Evolutionary conservation across 1,139 yeast genomes (phyloP).

Genomic region (Kodamaea anthophila): DNA sequence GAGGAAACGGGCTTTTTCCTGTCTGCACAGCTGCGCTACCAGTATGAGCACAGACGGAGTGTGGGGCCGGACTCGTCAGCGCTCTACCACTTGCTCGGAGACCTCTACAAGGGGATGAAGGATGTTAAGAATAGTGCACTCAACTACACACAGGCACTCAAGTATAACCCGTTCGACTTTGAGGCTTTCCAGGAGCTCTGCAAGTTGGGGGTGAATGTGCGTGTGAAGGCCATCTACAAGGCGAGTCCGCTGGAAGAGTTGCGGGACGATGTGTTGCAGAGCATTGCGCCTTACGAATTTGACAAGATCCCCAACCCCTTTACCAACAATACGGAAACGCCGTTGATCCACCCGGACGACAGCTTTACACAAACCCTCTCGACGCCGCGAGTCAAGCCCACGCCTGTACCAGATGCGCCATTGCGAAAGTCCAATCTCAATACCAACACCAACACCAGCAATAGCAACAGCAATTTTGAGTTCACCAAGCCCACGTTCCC

Average conservation of each 20-base stretch:
- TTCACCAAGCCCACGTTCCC: constrained; percentile 32
- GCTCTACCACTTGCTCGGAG: constrained; percentile 64
- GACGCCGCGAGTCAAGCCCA: constrained; percentile 43
- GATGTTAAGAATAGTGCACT: constrained; percentile 62
- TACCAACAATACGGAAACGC: constrained; percentile 11
- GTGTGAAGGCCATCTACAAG: constrained; percentile 56
- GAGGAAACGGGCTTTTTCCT: constrained; percentile 14
- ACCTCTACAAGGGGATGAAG: constrained; percentile 46
- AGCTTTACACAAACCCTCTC: constrained; percentile 23
- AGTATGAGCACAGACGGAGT: constrained; percentile 30
- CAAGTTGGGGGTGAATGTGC: constrained; percentile 61
- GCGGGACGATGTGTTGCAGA: constrained; percentile 9
- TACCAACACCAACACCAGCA: no score
- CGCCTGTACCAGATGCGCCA: constrained; percentile 50
- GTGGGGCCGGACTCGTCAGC: constrained; percentile 61
- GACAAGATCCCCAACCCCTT: constrained; percentile 7
- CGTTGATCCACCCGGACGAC: constrained; percentile 18
- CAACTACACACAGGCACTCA: constrained; percentile 62
- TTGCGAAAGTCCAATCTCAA: constrained; percentile 37
- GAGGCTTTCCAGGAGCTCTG: constrained; percentile 81
- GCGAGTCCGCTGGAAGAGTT: constrained; percentile 10
- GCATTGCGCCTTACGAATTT: constrained; percentile 3
- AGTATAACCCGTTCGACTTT: constrained; percentile 73
- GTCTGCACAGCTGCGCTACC: constrained; percentile 21
- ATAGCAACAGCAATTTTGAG: constrained; percentile 21